These are phyloP conservation scores for Phlegmacium glaucopus DNA, from an alignment of 768 basidiomycete genomes.

Conservation along the genomic window DNA sequence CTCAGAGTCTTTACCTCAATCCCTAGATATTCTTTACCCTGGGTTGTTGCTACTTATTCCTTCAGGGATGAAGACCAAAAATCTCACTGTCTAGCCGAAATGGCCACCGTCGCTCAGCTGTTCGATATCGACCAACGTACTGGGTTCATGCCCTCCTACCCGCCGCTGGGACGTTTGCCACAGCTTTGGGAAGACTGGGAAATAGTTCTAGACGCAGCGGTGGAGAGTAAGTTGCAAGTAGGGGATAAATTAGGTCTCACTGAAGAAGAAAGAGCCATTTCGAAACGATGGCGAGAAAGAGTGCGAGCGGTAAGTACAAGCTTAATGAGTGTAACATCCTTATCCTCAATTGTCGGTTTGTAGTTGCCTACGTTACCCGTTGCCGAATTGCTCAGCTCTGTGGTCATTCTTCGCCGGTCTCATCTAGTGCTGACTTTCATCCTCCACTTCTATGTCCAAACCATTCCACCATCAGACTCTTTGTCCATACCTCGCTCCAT, in stretches of 20 bases:
- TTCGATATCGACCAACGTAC: slow-evolving; percentile 91
- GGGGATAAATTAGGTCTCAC: slow-evolving; percentile 49
- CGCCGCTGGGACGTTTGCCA: slow-evolving; percentile 64
- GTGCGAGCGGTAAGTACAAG: slow-evolving; percentile 43
- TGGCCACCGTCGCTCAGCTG: slow-evolving; percentile 42
- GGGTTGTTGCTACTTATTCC: too few relatives aligned
- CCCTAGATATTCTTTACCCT: too few relatives aligned
- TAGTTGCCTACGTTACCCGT: slow-evolving; percentile 56
- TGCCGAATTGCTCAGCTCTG: slow-evolving; percentile 41
- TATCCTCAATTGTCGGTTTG: slow-evolving; percentile 3
- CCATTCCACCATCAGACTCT: slow-evolving; percentile 44
- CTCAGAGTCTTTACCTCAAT: too few relatives aligned
- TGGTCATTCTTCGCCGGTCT: slow-evolving; percentile 65
- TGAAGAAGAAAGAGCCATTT: slow-evolving; percentile 36
- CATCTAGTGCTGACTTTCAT: slow-evolving; percentile 77
- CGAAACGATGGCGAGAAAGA: slow-evolving; percentile 49
- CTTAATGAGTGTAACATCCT: background rate
- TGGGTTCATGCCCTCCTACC: slow-evolving; percentile 86
- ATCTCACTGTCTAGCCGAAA: too few relatives aligned
- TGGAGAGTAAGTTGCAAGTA: slow-evolving; percentile 48
- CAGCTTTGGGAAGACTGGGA: slow-evolving; percentile 74
- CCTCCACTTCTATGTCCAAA: slow-evolving; percentile 79
- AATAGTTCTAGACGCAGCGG: slow-evolving; percentile 46
- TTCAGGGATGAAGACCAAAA: too few relatives aligned
- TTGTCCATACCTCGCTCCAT: slow-evolving; percentile 72